phyloP scores from a whole-genome alignment of 345 rosid genomes.

The Eucalyptus tenuipes region DNA sequence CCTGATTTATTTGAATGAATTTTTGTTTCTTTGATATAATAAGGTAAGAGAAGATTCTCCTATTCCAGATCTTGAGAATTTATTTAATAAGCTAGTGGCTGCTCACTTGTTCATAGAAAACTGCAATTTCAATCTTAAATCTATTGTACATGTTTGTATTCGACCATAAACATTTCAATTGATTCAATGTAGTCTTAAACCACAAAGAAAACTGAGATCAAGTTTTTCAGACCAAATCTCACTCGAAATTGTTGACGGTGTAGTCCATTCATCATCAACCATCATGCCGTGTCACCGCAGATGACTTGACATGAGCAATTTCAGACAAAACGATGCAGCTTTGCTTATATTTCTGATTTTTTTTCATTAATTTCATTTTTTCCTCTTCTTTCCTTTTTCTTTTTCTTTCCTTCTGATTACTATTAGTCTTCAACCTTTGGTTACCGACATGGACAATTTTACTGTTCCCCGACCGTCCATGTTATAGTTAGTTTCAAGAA shows the following conservation, averaged over 20 bases:
- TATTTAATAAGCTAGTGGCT: no score
- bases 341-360: neutral
- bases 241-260: neutral
- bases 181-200: no score
- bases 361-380: no score
- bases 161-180: neutral
- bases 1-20: no score
- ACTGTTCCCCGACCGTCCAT: neutral
- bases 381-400: neutral
- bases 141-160: no score
- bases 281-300: neutral
- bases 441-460: neutral
- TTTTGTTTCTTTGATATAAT: no score
- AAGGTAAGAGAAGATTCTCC: no score
- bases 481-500: neutral
- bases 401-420: neutral
- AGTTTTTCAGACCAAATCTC: neutral
- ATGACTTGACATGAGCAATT: neutral
- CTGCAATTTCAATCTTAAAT: no score
- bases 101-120: no score
- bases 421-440: neutral
- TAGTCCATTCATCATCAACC: neutral
- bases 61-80: no score
- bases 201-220: neutral
- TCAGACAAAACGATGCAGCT: neutral